Evolutionary conservation across 2,329 filamentous ascomycete species (phyloP).

Genomic region (Uncinocarpus reesii): DNA sequence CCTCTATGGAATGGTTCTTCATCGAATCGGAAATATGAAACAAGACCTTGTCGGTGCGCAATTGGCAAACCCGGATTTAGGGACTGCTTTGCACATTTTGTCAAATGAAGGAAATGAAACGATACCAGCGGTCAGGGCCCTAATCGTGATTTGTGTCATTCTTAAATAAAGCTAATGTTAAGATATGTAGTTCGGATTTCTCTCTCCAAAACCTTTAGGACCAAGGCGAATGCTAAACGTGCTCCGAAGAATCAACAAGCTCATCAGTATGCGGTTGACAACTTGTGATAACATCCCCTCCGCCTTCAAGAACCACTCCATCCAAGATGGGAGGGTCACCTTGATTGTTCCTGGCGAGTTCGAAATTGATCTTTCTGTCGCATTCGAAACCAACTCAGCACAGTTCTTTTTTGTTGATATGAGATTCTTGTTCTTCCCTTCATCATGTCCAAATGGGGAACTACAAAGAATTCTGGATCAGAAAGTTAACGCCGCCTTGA

Average conservation of each 20-base stretch:
- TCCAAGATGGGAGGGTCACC: conserved; percentile 78
- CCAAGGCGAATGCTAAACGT: conserved; percentile 62
- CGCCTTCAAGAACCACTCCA: conserved; percentile 66
- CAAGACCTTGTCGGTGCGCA: conserved; percentile 60
- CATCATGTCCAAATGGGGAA: conserved; percentile 52
- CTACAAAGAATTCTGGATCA: conserved; percentile 58
- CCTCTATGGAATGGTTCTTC: conserved; percentile 51
- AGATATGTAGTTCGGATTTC: conserved; percentile 56
- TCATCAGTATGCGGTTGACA: conserved; percentile 72
- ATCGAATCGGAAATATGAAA: conserved; percentile 61
- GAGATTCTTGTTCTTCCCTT: conserved; percentile 68
- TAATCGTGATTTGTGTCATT: not conserved
- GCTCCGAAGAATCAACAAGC: conserved; percentile 70
- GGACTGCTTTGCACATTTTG: conserved; percentile 76
- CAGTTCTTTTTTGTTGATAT: conserved; percentile 95
- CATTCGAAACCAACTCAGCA: conserved; percentile 68
- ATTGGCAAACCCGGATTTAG: conserved; percentile 79
- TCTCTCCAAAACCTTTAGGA: conserved; percentile 61
- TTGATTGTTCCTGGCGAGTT: conserved; percentile 78
- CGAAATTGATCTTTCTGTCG: conserved; percentile 84
- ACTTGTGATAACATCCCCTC: conserved; percentile 71
- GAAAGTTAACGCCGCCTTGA: conserved; percentile 61
- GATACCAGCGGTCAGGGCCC: conserved; percentile 59
- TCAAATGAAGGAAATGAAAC: conserved; percentile 65
- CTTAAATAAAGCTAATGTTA: not conserved